A percentile compares a stretch with the other conserved stretches of the same genome.
Evolutionary conservation across 768 basidiomycete species (phyloP).

Genomic region (Boletus reticuloceps): DNA sequence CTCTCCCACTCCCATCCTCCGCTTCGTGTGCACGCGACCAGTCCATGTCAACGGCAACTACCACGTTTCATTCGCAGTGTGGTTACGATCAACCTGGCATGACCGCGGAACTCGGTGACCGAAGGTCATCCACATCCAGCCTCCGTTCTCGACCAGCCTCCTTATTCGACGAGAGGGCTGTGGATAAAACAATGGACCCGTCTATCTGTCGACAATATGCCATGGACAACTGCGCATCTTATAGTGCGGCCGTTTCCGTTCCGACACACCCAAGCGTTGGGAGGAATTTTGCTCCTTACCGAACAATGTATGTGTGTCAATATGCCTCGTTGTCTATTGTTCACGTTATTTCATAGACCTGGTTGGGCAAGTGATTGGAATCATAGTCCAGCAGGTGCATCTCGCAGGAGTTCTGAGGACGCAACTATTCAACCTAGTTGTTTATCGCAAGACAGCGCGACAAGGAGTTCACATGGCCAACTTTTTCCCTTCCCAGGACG

Average conservation of each 20-base stretch:
- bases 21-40: conserved; percentile 3
- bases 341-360: conserved; percentile 2
- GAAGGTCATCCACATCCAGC: conserved; percentile 9
- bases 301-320: conserved; percentile 11
- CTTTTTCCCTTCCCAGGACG: conserved; percentile 10
- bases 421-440: not conserved
- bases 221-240: not conserved
- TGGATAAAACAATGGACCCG: conserved; percentile 5
- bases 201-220: conserved; percentile 1
- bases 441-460: conserved; percentile 1
- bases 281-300: conserved; percentile 1
- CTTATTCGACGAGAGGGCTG: conserved; percentile 1
- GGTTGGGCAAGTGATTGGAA: conserved; percentile 23
- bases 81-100: conserved; percentile 10
- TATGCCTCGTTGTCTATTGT: not conserved
- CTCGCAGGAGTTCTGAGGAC: conserved; percentile 5
- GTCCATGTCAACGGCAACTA: not conserved
- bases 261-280: conserved; percentile 1
- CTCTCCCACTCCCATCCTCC: conserved; percentile 11
- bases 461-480: conserved; percentile 3
- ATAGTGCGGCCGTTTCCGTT: conserved; percentile 1
- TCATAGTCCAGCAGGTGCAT: conserved; percentile 6
- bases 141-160: conserved; percentile 10
- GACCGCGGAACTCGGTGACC: conserved; percentile 5
- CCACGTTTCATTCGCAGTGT: conserved; percentile 9